These are phyloP conservation scores for Saitozyma podzolica DNA, from an alignment of 768 basidiomycete genomes.

Conservation along the genomic window DNA sequence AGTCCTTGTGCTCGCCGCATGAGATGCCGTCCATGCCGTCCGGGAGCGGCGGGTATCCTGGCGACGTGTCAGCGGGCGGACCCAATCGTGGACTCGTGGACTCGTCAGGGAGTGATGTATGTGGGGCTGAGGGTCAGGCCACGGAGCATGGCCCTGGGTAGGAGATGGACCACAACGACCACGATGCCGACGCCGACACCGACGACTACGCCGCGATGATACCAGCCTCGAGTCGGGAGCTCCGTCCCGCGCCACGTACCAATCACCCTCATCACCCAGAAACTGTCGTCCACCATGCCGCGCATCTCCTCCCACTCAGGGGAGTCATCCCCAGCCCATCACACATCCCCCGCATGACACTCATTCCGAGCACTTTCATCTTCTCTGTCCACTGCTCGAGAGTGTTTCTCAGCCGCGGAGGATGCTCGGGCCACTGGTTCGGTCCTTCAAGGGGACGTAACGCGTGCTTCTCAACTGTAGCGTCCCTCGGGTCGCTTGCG, in stretches of 20 bases:
- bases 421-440: slow-evolving; percentile 64
- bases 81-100: no score
- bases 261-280: slow-evolving; percentile 86
- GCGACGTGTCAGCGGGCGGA: not conserved
- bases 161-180: no score
- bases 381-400: slow-evolving; percentile 77
- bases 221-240: not conserved
- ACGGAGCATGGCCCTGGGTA: no score
- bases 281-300: slow-evolving; percentile 74
- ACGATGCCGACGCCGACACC: no score
- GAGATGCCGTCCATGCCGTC: slow-evolving; percentile 76
- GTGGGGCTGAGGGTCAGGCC: no score
- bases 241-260: slow-evolving; percentile 55
- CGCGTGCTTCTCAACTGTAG: not conserved
- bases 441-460: slow-evolving; percentile 62
- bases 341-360: slow-evolving; percentile 88
- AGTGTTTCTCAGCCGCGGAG: slow-evolving; percentile 62
- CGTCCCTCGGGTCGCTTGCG: not conserved
- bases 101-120: no score
- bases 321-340: slow-evolving; percentile 70
- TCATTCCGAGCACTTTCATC: slow-evolving; percentile 78
- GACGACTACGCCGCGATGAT: no score
- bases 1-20: slow-evolving; percentile 90
- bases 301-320: slow-evolving; percentile 66
- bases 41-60: slow-evolving; percentile 79